A percentile compares a stretch with the other conserved stretches of the same genome.
phyloP scores from a whole-genome alignment of 1,139 yeast species.

The Suhomyces bokatorum region DNA sequence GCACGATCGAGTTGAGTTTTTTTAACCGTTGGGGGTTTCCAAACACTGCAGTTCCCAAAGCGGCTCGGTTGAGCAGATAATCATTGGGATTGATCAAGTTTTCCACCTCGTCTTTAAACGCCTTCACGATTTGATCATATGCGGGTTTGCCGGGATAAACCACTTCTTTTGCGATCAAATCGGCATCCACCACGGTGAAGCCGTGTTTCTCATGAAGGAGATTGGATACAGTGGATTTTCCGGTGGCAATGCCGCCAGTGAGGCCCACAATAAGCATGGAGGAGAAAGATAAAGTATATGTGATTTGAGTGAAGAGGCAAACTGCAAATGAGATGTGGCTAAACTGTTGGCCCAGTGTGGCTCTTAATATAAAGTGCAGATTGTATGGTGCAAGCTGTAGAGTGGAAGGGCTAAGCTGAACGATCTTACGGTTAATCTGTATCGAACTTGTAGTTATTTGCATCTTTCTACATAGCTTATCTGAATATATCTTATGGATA shows the following conservation, averaged over 20 bases:
- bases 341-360: too few species aligned
- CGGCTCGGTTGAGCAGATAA: conserved; percentile 62
- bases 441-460: too few species aligned
- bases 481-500: too few species aligned
- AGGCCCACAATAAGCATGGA: conserved; percentile 85
- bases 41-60: conserved; percentile 78
- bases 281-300: neutral
- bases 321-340: too few species aligned
- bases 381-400: too few species aligned
- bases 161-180: conserved; percentile 78
- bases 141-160: conserved; percentile 80
- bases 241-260: conserved; percentile 96
- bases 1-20: conserved; percentile 73
- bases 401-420: too few species aligned
- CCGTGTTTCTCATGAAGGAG: conserved; percentile 52
- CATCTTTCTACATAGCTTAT: too few species aligned
- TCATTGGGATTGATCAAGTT: conserved; percentile 53
- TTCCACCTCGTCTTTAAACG: conserved; percentile 58
- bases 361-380: too few species aligned
- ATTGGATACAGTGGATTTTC: conserved; percentile 86
- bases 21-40: conserved; percentile 56
- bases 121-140: conserved; percentile 59
- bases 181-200: conserved; percentile 81
- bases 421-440: too few species aligned
- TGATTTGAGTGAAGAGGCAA: too few species aligned